Percentiles rank a stretch among this genome's conserved stretches.
These are phyloP conservation scores for Agrocybe praecox DNA, from an alignment of 768 basidiomycete genomes.

Conservation along the genomic window DNA sequence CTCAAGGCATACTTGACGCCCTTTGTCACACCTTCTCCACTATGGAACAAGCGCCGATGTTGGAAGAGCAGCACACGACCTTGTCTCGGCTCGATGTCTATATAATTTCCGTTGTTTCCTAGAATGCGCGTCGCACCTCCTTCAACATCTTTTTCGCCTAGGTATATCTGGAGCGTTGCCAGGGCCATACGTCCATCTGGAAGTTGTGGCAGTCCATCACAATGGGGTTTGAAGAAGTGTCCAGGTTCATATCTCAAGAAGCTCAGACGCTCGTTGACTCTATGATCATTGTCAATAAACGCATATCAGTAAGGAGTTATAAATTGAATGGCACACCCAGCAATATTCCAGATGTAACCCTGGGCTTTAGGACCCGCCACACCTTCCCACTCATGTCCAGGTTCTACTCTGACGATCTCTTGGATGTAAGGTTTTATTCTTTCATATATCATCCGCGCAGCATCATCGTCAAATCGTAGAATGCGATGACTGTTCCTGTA, in stretches of 20 bases:
- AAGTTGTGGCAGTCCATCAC: conserved; percentile 37
- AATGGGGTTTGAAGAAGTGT: conserved; percentile 42
- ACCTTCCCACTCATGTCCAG: conserved; percentile 32
- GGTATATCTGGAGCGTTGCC: conserved; percentile 48
- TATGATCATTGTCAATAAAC: conserved; percentile 11
- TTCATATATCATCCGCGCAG: conserved; percentile 35
- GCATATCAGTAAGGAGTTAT: neutral
- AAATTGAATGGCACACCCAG: conserved; percentile 28
- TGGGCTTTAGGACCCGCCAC: conserved; percentile 27
- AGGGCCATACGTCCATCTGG: conserved; percentile 39
- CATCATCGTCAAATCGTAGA: conserved; percentile 33
- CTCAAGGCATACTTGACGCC: conserved; percentile 44
- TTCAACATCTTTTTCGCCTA: conserved; percentile 37
- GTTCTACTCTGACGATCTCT: conserved; percentile 35
- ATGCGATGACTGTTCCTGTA: conserved; percentile 45
- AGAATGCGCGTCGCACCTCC: conserved; percentile 46
- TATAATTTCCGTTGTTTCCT: conserved; percentile 24
- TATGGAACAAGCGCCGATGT: conserved; percentile 40
- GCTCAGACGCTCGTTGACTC: conserved; percentile 45
- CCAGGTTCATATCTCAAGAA: conserved; percentile 47
- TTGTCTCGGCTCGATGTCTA: conserved; percentile 44
- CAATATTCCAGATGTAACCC: conserved; percentile 34
- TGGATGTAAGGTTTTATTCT: conserved; percentile 38
- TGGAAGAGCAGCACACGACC: conserved; percentile 50
- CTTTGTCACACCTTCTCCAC: conserved; percentile 40